Conservation (phyloP, 805 yeast species). For the Barnettozyma populi region DNA sequence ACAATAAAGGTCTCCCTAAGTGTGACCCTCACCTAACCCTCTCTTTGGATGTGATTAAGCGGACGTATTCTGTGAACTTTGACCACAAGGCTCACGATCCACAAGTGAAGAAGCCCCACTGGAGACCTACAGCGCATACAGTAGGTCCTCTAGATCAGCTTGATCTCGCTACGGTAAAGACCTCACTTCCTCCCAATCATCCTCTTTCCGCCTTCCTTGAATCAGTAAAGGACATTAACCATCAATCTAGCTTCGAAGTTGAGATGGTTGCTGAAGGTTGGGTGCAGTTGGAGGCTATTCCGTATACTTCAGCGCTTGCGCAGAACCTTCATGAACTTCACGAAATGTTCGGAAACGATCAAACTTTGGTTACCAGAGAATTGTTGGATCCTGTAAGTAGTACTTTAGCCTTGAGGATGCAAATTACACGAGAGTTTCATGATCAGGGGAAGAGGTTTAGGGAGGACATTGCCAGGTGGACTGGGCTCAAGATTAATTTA, state of each 20-base stretch:
- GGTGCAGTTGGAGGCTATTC: not conserved
- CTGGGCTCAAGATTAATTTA: not conserved
- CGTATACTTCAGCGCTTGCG: not conserved
- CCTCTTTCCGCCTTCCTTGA: not conserved
- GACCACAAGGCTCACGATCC: not conserved
- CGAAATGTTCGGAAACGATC: not conserved
- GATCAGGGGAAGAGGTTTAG: constrained; percentile 1
- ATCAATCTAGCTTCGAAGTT: not conserved
- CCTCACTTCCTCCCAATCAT: not conserved
- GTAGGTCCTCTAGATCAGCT: not conserved
- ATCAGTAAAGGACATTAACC: not conserved
- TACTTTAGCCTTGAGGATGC: not conserved
- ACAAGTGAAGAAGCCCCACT: not conserved
- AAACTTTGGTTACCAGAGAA: not conserved
- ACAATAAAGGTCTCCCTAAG: not conserved
- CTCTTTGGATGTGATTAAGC: not conserved
- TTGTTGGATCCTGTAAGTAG: not conserved
- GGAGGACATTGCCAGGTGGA: constrained; percentile 1
- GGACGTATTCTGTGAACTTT: not conserved
- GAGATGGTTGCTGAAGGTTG: not conserved
- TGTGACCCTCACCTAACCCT: not conserved
- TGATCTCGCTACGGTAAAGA: not conserved
- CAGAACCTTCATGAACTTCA: not conserved
- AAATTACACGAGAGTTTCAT: not conserved
- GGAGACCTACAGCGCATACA: not conserved